Evolutionary conservation across 202 grass and related monocot species (phyloP), one percentile per base, ranked within the genome.

Genomic region (Musa balbisiana): DNA sequence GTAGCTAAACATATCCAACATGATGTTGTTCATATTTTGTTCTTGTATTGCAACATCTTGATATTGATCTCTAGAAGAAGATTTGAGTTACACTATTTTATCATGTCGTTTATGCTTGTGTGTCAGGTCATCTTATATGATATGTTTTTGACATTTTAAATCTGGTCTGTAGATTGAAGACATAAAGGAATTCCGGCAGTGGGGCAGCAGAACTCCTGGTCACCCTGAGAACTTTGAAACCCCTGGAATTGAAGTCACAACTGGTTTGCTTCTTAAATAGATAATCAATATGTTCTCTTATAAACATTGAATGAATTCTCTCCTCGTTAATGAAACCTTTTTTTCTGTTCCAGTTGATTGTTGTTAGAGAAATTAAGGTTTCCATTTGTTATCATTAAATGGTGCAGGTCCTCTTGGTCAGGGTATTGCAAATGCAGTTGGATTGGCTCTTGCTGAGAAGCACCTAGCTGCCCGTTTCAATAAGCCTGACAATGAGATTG

Each of bases 341-440:
- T 60, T 19, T 1, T 5, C 3, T 43, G 33, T 43, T 43, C 33
- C 33, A 43, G 33, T 43, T 6, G 33, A 43, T 43, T 43, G 33
- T 43, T 33, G 29, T 33, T 33, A 5, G 33, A 43, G 3, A 43
- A 43, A 62, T 19, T 62, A 8, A 62, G 58, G 58, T 43, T 11
- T 23, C 20, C 11, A 3, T 72, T 52, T 5, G 2, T 72, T 23
- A 5, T 52, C 24, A 71, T 52, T 49, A 53, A 51, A 72, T 72
- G 1, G 3, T 54, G 69, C 69, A 72, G 69, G 69, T 53, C 69
- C 69, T 54, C 69, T 72, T n/a, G 69, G 69, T 72, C 69, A 72
- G 16, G 69, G 69, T 23, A 24, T 72, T 53, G 69, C 69, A 53
- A 72, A 72, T 72, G 69, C 50, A 14, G 50, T 72, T 14, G 69